These are phyloP conservation scores for Lodderomyces jiufengensis DNA, from an alignment of 1,139 yeast genomes.

Conservation along the genomic window DNA sequence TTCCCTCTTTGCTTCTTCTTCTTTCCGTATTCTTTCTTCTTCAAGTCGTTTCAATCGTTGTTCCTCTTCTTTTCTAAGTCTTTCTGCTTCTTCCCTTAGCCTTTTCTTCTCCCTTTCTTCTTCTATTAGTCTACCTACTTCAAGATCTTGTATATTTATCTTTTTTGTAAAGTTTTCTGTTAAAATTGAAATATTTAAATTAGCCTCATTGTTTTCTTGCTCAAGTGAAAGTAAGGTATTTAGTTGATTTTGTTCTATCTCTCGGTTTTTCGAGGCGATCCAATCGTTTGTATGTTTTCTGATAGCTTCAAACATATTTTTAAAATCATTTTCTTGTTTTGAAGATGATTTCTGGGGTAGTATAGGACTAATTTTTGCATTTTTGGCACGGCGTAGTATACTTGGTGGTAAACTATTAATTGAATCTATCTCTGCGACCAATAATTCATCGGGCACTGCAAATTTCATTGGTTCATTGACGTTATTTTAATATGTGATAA, in stretches of 20 bases:
- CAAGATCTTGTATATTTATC: slow-evolving; percentile 16
- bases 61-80: slow-evolving; percentile 12
- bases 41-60: slow-evolving; percentile 11
- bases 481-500: too few species aligned
- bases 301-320: slow-evolving; percentile 9
- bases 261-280: slow-evolving; percentile 1
- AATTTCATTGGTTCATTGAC: too few species aligned
- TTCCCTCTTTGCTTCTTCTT: slow-evolving; percentile 12
- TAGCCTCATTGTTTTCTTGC: background rate
- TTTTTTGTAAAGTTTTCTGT: slow-evolving; percentile 4
- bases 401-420: background rate
- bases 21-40: slow-evolving; percentile 16
- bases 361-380: background rate
- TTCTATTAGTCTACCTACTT: slow-evolving; percentile 17
- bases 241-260: background rate
- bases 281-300: slow-evolving; percentile 5
- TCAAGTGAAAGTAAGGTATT: background rate
- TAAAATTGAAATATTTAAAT: slow-evolving; percentile 8
- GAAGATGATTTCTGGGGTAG: slow-evolving; percentile 1
- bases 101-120: slow-evolving; percentile 8
- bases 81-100: slow-evolving; percentile 9
- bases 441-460: slow-evolving; percentile 26
- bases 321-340: slow-evolving; percentile 6
- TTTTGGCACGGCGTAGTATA: background rate
- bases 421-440: too few species aligned